Conservation (phyloP, 169 alveolate genomes). For the Theileria annulata region DNA sequence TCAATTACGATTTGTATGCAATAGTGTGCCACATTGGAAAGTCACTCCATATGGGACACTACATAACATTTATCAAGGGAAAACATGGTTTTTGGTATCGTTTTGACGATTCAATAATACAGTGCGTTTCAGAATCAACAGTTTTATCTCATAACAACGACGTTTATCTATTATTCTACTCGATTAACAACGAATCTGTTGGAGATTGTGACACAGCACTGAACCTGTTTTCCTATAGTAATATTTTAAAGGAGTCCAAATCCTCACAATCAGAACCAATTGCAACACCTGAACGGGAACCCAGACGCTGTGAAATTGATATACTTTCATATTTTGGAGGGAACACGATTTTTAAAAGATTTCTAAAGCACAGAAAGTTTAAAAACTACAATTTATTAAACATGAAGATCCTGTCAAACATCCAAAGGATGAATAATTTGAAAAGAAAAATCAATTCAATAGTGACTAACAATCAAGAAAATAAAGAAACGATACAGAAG, state of each 20-base stretch:
- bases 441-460: slow-evolving; percentile 7
- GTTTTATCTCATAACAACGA: slow-evolving; percentile 36
- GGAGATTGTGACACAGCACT: slow-evolving; percentile 36
- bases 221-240: slow-evolving; percentile 37
- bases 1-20: slow-evolving; percentile 57
- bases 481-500: not conserved
- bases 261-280: not conserved
- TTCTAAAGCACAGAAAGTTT: not conserved
- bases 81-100: slow-evolving; percentile 61
- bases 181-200: slow-evolving; percentile 36
- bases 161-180: slow-evolving; percentile 58
- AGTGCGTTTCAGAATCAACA: slow-evolving; percentile 24
- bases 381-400: slow-evolving; percentile 2
- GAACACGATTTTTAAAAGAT: not conserved
- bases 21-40: slow-evolving; percentile 61
- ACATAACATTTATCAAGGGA: slow-evolving; percentile 51
- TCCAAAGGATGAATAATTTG: not conserved
- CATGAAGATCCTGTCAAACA: not conserved
- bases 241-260: slow-evolving; percentile 24
- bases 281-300: not conserved
- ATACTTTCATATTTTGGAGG: not conserved
- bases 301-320: not conserved
- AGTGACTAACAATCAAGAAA: not conserved
- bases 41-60: slow-evolving; percentile 57
- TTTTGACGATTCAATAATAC: slow-evolving; percentile 39